phyloP scores from a whole-genome alignment of 768 basidiomycete species.

The Tremella fuciformis region DNA sequence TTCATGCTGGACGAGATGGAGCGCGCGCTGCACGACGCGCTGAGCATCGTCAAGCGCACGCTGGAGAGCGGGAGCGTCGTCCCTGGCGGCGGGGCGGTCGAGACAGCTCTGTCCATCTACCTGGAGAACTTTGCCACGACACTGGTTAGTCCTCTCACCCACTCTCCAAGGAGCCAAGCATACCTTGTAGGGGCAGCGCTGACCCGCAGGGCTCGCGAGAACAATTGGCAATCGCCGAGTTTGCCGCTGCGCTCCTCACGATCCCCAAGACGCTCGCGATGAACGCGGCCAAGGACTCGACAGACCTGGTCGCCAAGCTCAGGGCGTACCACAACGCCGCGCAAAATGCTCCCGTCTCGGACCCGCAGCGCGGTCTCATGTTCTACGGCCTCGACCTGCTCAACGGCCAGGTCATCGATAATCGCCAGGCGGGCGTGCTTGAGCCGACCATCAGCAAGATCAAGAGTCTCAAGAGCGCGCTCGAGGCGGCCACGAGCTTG shows the following conservation, averaged over 20 bases:
- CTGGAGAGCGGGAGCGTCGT: conserved; percentile 93
- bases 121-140: conserved; percentile 98
- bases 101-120: conserved; percentile 94
- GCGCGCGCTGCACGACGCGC: conserved; percentile 85
- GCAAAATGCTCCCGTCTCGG: conserved; percentile 83
- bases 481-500: conserved; percentile 81
- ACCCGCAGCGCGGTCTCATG: conserved; percentile 83
- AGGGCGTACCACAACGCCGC: conserved; percentile 96
- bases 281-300: conserved; percentile 98
- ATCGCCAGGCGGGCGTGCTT: conserved; percentile 84
- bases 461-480: conserved; percentile 92
- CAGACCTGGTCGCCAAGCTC: conserved; percentile 92
- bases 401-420: conserved; percentile 92
- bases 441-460: conserved; percentile 98
- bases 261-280: conserved; percentile 97
- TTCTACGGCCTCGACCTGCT: conserved; percentile 93
- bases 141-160: conserved; percentile 63
- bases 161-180: not conserved
- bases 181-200: conserved; percentile 7
- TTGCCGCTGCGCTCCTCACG: conserved; percentile 82
- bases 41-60: conserved; percentile 94
- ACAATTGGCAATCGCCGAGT: conserved; percentile 98
- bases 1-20: conserved; percentile 99
- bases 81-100: conserved; percentile 95
- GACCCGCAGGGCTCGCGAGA: conserved; percentile 82